A percentile compares a stretch with the other conserved stretches of the same genome.
Conservation (phyloP, 2,329 filamentous ascomycete species). For the Exophiala aquamarina region DNA sequence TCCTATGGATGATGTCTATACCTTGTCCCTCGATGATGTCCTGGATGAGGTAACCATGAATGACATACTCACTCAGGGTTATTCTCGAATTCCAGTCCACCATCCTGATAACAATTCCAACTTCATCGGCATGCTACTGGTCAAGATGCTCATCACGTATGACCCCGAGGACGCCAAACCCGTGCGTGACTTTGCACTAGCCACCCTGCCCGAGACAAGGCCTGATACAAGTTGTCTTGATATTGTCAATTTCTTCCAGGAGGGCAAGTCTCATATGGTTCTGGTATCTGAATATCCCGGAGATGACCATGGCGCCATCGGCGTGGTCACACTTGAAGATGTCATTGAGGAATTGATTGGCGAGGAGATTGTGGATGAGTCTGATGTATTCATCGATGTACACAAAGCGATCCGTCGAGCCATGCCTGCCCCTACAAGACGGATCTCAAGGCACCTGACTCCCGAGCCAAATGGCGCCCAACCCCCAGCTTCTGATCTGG, state of each 20-base stretch:
- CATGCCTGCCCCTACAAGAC: constrained; percentile 76
- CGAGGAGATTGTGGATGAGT: constrained; percentile 99
- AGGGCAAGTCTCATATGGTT: constrained; percentile 99
- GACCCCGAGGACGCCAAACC: constrained; percentile 88
- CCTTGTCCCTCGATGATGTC: constrained; percentile 91
- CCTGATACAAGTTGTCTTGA: constrained; percentile 96
- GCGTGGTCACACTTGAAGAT: constrained; percentile 94
- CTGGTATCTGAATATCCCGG: constrained; percentile 87
- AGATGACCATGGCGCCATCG: constrained; percentile 85
- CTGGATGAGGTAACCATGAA: constrained; percentile 95
- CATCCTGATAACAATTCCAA: constrained; percentile 79
- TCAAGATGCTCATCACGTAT: constrained; percentile 98
- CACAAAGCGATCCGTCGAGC: constrained; percentile 95
- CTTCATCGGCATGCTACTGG: constrained; percentile 95
- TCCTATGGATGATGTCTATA: constrained; percentile 95
- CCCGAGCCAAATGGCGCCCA: constrained; percentile 36
- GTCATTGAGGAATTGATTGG: constrained; percentile 98
- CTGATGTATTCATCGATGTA: constrained; percentile 96
- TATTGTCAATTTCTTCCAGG: constrained; percentile 99
- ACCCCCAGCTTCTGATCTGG: constrained; percentile 33
- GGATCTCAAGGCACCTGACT: constrained; percentile 60
- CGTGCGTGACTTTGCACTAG: constrained; percentile 87
- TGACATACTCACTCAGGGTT: constrained; percentile 85
- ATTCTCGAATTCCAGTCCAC: constrained; percentile 94
- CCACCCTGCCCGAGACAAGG: constrained; percentile 89